These are phyloP conservation scores for Mycena capillaripes DNA, from an alignment of 768 basidiomycete species.

Conservation along the genomic window DNA sequence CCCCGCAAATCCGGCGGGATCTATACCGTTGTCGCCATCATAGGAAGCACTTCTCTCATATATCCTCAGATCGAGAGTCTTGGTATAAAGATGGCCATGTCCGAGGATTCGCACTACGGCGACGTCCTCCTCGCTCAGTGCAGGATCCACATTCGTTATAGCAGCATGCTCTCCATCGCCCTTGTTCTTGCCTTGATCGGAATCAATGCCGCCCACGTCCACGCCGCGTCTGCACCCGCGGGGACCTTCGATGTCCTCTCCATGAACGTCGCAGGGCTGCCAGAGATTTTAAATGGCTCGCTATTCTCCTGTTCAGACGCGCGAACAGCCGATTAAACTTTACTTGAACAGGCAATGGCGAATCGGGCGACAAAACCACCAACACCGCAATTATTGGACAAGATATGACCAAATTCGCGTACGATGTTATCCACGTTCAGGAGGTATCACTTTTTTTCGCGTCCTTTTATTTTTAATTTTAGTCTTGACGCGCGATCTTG, in stretches of 20 bases:
- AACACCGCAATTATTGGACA: constrained; percentile 30
- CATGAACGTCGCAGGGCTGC: constrained; percentile 37
- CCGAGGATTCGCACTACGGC: background rate
- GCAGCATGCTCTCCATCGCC: background rate
- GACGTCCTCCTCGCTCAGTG: background rate
- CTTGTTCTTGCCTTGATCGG: constrained; percentile 1
- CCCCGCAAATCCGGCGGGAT: too few species aligned
- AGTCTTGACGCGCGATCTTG: background rate
- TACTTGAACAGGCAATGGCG: background rate
- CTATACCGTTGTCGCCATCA: background rate
- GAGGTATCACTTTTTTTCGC: constrained; percentile 5
- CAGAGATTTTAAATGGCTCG: constrained; percentile 27
- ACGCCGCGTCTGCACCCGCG: constrained; percentile 15
- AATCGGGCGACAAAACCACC: constrained; percentile 27
- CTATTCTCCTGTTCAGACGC: too few species aligned
- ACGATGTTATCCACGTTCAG: constrained; percentile 34
- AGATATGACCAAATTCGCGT: constrained; percentile 21
- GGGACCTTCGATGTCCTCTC: constrained; percentile 33
- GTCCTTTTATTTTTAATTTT: background rate
- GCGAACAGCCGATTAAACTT: too few species aligned
- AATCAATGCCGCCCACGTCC: background rate
- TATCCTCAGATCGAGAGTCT: too few species aligned
- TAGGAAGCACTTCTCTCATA: background rate
- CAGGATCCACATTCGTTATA: background rate
- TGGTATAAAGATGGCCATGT: background rate